These are phyloP conservation scores for Avena insularis DNA, from an alignment of 176 grass and related monocot genomes.

Conservation along the genomic window DNA sequence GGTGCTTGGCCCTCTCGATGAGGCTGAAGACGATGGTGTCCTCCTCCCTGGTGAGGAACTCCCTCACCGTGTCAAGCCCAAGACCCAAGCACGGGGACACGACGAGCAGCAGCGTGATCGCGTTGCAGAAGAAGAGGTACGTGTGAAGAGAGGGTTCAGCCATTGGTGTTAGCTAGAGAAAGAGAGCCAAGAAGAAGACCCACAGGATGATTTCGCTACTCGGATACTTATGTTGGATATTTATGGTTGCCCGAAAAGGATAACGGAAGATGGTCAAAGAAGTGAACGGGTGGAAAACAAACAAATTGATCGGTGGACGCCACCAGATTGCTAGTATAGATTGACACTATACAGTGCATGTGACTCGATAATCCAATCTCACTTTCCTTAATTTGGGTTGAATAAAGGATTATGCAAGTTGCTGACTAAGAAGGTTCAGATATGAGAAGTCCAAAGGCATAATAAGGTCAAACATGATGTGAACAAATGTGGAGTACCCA, in stretches of 20 bases:
- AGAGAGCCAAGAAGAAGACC: background rate
- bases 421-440: constrained; percentile 10
- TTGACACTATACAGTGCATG: background rate
- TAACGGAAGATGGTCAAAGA: constrained; percentile 31
- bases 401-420: background rate
- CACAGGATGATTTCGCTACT: background rate
- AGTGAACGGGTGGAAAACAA: background rate
- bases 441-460: constrained; percentile 30
- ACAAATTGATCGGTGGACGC: background rate
- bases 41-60: constrained; percentile 74
- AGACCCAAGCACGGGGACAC: constrained; percentile 35
- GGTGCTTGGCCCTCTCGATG: constrained; percentile 73
- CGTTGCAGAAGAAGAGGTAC: constrained; percentile 3
- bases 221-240: background rate
- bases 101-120: constrained; percentile 20
- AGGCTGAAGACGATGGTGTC: constrained; percentile 81
- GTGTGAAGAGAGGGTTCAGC: background rate
- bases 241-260: constrained; percentile 34
- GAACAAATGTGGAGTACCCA: constrained; percentile 38
- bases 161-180: constrained; percentile 36
- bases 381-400: constrained; percentile 28
- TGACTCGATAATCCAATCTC: constrained; percentile 22
- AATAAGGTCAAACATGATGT: constrained; percentile 44
- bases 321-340: background rate
- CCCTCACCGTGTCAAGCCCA: constrained; percentile 60